Base-by-base conservation (phyloP, 495 filamentous ascomycete genomes). In the Evansstolkia leycettana region DNA sequence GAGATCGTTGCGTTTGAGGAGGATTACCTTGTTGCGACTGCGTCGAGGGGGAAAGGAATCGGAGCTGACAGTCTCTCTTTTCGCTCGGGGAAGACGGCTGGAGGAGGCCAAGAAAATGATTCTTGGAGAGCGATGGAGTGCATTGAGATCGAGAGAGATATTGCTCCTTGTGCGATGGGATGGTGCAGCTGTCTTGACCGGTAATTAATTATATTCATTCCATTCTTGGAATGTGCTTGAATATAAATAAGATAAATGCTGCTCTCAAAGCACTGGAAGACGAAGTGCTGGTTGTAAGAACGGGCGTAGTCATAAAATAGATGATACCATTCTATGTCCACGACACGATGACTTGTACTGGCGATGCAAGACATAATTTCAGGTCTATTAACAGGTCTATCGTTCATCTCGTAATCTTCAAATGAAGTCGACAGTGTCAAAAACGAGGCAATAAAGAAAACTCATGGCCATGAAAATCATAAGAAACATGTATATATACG, bases 21-120 rank as follows among this genome's bases (percentile, higher is more conserved):
- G 33, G 63, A 78, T 37, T 83, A 73, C 43, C 70, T 83, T 45
- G 54, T 84, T 42, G 73, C 67, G 9, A 72, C 67, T 20, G 72
- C 75, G 6, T 63, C 64, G 16, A 53, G 52, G 14, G 59, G 56
- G 0, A 45, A 32, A 17, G 42, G 47, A 1, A 33, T 65, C 11
- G 62, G 63, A 2, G 15, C 39, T 14, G 28, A 17, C 11, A 37
- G 31, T 34, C 10, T 25, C 10, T 6, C 17, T 24, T 23, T 23
- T 5, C 9, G 9, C n/a, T 15, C 17, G 29, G n/a, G 7, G 37
- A 15, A 2, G 33, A 15, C 18, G 25, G n/a, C n/a, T 32, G 5
- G 2, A 31, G 13, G 16, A 36, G n/a, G n/a, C n/a, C n/a, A 24
- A 16, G 17, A 23, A 27, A 19, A 18, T 6, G 50, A 50, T 43